A percentile compares a stretch with the other conserved stretches of the same genome.
These are phyloP conservation scores for Nigrospora sphaerica DNA, from an alignment of 2,329 filamentous ascomycete genomes.

Conservation along the genomic window DNA sequence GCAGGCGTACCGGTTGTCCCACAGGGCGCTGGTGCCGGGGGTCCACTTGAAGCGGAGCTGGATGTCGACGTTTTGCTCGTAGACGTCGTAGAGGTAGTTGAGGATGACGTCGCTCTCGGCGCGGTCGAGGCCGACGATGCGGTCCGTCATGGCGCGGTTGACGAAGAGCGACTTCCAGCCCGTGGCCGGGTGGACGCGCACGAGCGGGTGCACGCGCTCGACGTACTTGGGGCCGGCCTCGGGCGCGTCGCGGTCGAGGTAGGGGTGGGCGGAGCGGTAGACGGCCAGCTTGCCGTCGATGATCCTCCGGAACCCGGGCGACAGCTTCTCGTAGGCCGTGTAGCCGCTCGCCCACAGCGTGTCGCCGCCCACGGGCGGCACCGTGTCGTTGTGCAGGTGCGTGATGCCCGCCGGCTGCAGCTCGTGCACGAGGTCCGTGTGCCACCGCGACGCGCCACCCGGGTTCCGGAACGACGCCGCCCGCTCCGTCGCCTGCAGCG, in stretches of 20 bases:
- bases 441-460: constrained; percentile 62
- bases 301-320: constrained; percentile 60
- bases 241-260: constrained; percentile 57
- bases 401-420: constrained; percentile 64
- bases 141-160: constrained; percentile 61
- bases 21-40: constrained; percentile 57
- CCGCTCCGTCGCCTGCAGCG: constrained; percentile 54
- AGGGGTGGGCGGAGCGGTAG: constrained; percentile 58
- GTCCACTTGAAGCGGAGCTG: constrained; percentile 69
- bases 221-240: constrained; percentile 56
- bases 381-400: constrained; percentile 62
- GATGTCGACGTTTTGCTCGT: constrained; percentile 63
- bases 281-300: constrained; percentile 62
- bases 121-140: constrained; percentile 62
- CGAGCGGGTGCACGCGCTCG: constrained; percentile 62
- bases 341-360: constrained; percentile 69
- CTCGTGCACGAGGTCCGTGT: constrained; percentile 66
- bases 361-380: constrained; percentile 60
- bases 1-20: constrained; percentile 56
- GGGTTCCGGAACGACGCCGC: constrained; percentile 57
- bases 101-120: constrained; percentile 63
- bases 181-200: constrained; percentile 64
- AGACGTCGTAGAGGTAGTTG: constrained; percentile 60
- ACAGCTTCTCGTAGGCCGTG: constrained; percentile 66
- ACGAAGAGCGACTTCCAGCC: constrained; percentile 71